A percentile compares a stretch with the other conserved stretches of the same genome.
Evolutionary conservation across 2,329 filamentous ascomycete genomes (phyloP).

Genomic region (Bertia moriformis): DNA sequence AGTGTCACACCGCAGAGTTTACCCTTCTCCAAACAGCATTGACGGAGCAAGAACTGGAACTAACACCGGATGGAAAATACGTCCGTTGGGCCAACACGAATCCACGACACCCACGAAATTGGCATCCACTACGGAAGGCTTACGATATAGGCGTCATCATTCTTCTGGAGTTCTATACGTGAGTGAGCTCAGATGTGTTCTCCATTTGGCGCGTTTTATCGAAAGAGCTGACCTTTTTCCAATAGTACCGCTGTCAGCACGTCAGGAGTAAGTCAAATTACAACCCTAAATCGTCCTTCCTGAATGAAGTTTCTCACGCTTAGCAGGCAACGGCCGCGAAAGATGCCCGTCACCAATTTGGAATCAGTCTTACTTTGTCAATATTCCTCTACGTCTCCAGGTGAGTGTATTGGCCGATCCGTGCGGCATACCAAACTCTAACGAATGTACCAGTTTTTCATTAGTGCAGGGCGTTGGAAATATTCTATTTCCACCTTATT

Average conservation of each 20-base stretch:
- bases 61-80: neutral
- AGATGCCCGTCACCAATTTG: conserved; percentile 5
- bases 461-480: conserved; percentile 21
- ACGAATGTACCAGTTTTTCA: conserved; percentile 10
- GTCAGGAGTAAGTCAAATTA: conserved; percentile 5
- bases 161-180: conserved; percentile 10
- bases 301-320: neutral
- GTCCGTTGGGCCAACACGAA: neutral
- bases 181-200: conserved; percentile 1
- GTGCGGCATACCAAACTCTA: neutral
- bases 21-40: neutral
- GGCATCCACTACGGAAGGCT: neutral
- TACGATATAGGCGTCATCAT: conserved; percentile 5
- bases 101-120: conserved; percentile 1
- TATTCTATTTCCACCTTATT: conserved; percentile 19
- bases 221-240: neutral
- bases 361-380: conserved; percentile 5
- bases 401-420: conserved; percentile 3
- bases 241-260: conserved; percentile 7
- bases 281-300: neutral
- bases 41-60: neutral
- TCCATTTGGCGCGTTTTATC: neutral
- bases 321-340: conserved; percentile 7
- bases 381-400: conserved; percentile 12
- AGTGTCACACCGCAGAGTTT: no score